Conservation (phyloP, 1,284 basidiomycete species). For the Sphagnurus paluster region DNA sequence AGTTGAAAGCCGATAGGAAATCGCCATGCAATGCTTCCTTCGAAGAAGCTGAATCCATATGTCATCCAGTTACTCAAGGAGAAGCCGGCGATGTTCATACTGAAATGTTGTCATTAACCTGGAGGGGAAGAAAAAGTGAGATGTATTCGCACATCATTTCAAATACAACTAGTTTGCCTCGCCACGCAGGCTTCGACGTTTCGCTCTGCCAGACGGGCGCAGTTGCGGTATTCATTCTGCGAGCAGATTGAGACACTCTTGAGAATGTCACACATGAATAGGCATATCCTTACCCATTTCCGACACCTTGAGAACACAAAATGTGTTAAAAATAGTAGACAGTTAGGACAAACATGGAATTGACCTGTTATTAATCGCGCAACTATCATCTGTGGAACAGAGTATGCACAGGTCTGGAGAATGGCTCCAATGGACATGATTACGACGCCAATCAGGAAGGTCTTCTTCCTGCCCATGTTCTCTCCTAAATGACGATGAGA, state of each 20-base stretch:
- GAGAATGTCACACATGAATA: slow-evolving; percentile 11
- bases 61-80: slow-evolving; percentile 49
- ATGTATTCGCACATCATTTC: slow-evolving; percentile 62
- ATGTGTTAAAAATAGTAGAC: not conserved
- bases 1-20: slow-evolving; percentile 73
- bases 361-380: slow-evolving; percentile 49
- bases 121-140: not conserved
- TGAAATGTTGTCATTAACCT: slow-evolving; percentile 14
- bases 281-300: slow-evolving; percentile 45
- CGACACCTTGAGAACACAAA: slow-evolving; percentile 31
- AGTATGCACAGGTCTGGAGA: slow-evolving; percentile 47
- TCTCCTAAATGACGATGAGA: too few species aligned
- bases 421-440: slow-evolving; percentile 57
- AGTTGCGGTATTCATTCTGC: slow-evolving; percentile 52
- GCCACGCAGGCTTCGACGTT: slow-evolving; percentile 59
- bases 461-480: slow-evolving; percentile 47
- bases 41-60: slow-evolving; percentile 47
- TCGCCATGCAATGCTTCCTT: slow-evolving; percentile 56
- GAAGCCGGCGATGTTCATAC: slow-evolving; percentile 49
- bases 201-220: slow-evolving; percentile 70
- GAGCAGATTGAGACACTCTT: not conserved
- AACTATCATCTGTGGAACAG: slow-evolving; percentile 50
- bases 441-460: slow-evolving; percentile 46
- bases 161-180: slow-evolving; percentile 68
- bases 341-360: not conserved